Evolutionary conservation across 768 basidiomycete species (phyloP).

Genomic region (Mycena belliarum): DNA sequence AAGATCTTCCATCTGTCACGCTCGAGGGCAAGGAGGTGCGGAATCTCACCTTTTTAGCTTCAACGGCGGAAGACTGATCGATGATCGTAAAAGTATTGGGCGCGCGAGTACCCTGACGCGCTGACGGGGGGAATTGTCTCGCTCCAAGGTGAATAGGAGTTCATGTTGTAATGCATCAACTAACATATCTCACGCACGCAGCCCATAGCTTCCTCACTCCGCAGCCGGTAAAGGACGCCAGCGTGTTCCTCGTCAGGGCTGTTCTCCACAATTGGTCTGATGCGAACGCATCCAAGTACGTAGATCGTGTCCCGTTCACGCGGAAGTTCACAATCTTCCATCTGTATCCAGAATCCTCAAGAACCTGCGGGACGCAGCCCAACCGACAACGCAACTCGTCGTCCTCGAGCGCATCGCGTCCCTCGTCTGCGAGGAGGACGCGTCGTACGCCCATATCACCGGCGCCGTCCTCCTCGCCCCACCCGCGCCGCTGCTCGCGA

Average conservation of each 20-base stretch:
- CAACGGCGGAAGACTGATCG: no score
- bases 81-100: no score
- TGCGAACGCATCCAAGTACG: constrained; percentile 9
- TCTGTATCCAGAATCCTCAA: no score
- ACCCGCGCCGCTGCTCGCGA: constrained; percentile 11
- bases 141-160: no score
- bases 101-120: no score
- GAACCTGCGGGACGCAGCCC: constrained; percentile 28
- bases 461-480: neutral
- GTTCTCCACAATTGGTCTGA: constrained; percentile 36
- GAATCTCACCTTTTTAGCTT: no score
- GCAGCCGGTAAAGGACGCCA: constrained; percentile 28
- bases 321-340: no score
- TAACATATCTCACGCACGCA: neutral
- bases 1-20: no score
- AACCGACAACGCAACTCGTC: constrained; percentile 27
- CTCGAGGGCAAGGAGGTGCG: no score
- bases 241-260: constrained; percentile 28
- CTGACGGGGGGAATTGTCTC: no score
- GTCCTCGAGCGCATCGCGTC: constrained; percentile 28
- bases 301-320: no score
- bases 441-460: neutral
- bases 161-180: no score
- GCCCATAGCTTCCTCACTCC: constrained; percentile 15
- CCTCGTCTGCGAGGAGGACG: neutral